Evolutionary conservation across 495 filamentous ascomycete genomes (phyloP), one percentile per base, ranked within the genome.

Genomic region (Aspergillus bridgeri): DNA sequence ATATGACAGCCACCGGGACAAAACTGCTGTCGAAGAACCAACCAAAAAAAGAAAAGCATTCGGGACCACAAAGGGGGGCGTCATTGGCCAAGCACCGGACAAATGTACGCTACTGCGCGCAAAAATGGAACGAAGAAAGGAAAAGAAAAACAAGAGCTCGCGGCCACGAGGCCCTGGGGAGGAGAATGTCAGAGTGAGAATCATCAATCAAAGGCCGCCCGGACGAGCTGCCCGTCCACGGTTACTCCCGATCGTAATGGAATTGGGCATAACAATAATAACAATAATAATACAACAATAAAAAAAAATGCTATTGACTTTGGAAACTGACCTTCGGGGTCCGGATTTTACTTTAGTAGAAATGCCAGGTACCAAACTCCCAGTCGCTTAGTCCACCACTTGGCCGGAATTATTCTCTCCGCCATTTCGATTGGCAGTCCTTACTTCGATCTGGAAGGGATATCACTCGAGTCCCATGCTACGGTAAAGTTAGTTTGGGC

Each of bases 91-190:
- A 48, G 54, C 27, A 56, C 22, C 50, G 27, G 8, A 48, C 25
- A 56, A 23, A 54, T 43, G 42, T 27, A 25, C 54, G 25, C 44
- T 48, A 56, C 54, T 56, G 45, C 54, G 25, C 19, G 46, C 27
- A 19, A 44, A 56, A 56, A 38, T 21, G 25, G 46, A 47, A 45
- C 27, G 38, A 27, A 25, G 13, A 46, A 29, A 46, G 11, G 9
- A 42, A 24, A 42, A 42, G 17, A 20, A 48, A 59, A 2, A 54
- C 33, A 33, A 18, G 23, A 42, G 42, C 17, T 57, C 60, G 59
- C 57, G 48, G 60, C 60, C 60, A 63, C 53, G 60, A 63, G 60
- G 60, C 48, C 27, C 53, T 63, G 29, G 55, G 51, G 60, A 24
- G 49, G 60, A 24, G 49, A 27, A 21, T 24, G 27, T n/a, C n/a